Base-by-base conservation (phyloP, 2,329 filamentous ascomycete genomes). In the Phialemoniopsis sp. region DNA sequence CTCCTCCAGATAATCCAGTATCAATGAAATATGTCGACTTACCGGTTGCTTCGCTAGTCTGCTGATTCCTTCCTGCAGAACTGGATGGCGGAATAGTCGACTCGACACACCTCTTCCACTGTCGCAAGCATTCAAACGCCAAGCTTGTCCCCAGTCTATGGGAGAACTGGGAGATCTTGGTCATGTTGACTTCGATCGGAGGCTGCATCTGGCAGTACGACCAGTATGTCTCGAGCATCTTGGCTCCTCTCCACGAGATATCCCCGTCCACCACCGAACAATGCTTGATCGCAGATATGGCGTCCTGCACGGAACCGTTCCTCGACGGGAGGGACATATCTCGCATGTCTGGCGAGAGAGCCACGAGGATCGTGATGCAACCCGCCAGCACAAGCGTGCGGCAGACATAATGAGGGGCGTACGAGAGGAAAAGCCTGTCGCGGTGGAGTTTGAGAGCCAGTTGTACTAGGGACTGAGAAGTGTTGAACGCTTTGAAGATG, bases 201-300 rank as follows among this genome's bases (percentile, higher is more conserved):
- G 64, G 59, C 40, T 70, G 51, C 36, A 58, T 43, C 40, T 60
- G 56, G 17, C 62, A 58, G 34, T 65, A 55, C 21, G 56, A 61
- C 70, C 66, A 75, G 41, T 64, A 77, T 2, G 67, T 67, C 49
- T 75, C 71, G 33, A 76, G 58, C 43, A 77, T 66, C 40, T 63
- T 59, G 29, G 62, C 56, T 1, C 62, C 62, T 13, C 74, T 66
- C 33, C 60, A 55, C 2, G 72, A 60, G 3, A 78, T 59, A 48
- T 78, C 74, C 15, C 58, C 64, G 10, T 76, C 72, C 40, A 66
- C 58, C 14, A 77, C 58, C 3, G 66, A 68, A 48, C 68, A 73
- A 21, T 56, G 57, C 29, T 63, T 53, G 29, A 70, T 52, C 4
- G 66, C 60, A 13, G 53, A 46, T 28, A 68, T 53, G 2, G 52